These are phyloP conservation scores for Metarhizium brunneum DNA, from an alignment of 2,329 filamentous ascomycete genomes.

Conservation along the genomic window DNA sequence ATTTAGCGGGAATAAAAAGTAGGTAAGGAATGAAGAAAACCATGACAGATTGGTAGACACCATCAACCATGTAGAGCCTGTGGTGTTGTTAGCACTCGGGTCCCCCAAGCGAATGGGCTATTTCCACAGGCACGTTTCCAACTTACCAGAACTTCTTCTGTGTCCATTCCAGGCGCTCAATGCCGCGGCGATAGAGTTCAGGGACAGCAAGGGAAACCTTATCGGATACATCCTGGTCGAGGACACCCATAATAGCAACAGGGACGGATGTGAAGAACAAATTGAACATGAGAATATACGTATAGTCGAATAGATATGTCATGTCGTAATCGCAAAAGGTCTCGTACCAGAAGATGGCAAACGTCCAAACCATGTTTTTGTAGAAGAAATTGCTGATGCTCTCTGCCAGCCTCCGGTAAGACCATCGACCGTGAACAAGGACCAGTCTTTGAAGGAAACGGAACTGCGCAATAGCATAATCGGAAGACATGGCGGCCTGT, in stretches of 20 bases:
- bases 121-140: neutral
- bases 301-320: constrained; percentile 95
- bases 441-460: constrained; percentile 77
- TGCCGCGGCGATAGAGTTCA: constrained; percentile 89
- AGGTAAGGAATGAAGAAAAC: constrained; percentile 90
- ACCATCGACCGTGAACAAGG: constrained; percentile 88
- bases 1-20: constrained; percentile 59
- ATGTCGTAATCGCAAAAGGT: constrained; percentile 94
- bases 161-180: constrained; percentile 94
- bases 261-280: constrained; percentile 92
- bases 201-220: constrained; percentile 89
- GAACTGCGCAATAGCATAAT: constrained; percentile 93
- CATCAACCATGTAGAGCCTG: constrained; percentile 90
- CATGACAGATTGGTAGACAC: constrained; percentile 87
- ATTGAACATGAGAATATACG: constrained; percentile 95
- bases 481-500: constrained; percentile 91
- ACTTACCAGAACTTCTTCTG: constrained; percentile 90
- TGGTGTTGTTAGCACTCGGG: constrained; percentile 4
- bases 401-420: constrained; percentile 88
- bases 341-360: constrained; percentile 94
- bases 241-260: constrained; percentile 88
- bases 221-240: constrained; percentile 95
- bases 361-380: constrained; percentile 99
- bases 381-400: constrained; percentile 99
- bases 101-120: neutral